Conservation (phyloP, 805 yeast species). For the Candida xyloterini region DNA sequence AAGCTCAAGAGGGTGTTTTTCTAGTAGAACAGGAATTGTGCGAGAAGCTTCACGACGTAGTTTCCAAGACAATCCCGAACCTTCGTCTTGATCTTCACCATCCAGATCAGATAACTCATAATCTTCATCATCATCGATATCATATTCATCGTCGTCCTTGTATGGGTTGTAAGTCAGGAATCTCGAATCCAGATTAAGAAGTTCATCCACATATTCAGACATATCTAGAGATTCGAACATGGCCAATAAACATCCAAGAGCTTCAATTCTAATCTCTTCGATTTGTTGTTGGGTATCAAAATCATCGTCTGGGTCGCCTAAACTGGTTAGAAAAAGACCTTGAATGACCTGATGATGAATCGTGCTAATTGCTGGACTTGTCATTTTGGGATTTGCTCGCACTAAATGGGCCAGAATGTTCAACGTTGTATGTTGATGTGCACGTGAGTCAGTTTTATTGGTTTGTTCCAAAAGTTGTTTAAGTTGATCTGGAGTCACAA, state of each 20-base stretch:
- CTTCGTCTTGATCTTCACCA: constrained; percentile 43
- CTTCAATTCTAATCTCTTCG: constrained; percentile 46
- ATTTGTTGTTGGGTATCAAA: constrained; percentile 32
- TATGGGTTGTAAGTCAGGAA: constrained; percentile 49
- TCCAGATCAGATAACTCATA: constrained; percentile 38
- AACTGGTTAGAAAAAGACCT: constrained; percentile 17
- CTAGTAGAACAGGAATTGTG: constrained; percentile 39
- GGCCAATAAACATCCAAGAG: constrained; percentile 38
- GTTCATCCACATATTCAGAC: constrained; percentile 26
- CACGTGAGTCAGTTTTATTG: background rate
- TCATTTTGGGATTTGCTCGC: constrained; percentile 27
- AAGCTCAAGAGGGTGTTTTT: constrained; percentile 36
- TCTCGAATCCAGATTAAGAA: constrained; percentile 29
- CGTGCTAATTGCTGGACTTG: constrained; percentile 14
- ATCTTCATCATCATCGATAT: constrained; percentile 33
- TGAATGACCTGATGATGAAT: constrained; percentile 16
- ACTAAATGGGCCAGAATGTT: constrained; percentile 23
- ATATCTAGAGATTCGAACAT: constrained; percentile 39
- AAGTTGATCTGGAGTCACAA: constrained; percentile 22
- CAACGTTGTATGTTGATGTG: constrained; percentile 18
- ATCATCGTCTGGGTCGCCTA: constrained; percentile 31
- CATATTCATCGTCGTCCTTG: constrained; percentile 32
- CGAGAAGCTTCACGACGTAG: constrained; percentile 52
- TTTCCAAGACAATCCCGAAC: constrained; percentile 52
- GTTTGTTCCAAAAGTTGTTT: constrained; percentile 16